Conservation (phyloP, 192 early-diverging fungal species). For the Geosiphon pyriformis region DNA sequence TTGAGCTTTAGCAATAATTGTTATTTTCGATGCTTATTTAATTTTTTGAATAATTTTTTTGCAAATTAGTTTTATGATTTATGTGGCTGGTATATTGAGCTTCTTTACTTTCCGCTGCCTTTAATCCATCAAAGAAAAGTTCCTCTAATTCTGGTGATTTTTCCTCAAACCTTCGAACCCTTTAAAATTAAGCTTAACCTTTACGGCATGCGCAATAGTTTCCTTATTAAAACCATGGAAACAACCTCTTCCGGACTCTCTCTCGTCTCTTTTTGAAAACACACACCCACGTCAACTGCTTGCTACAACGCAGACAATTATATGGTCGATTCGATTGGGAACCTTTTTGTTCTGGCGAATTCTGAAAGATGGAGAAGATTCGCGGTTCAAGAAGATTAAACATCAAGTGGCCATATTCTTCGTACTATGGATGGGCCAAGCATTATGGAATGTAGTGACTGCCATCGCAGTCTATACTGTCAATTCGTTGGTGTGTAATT, state of each 20-base stretch:
- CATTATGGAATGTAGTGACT: background rate
- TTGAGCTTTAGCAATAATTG: background rate
- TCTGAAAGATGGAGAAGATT: background rate
- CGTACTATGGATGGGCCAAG: background rate
- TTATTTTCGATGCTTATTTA: background rate
- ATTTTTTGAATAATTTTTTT: background rate
- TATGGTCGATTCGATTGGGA: background rate
- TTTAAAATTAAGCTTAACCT: background rate
- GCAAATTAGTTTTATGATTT: conserved; percentile 5
- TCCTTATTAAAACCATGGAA: background rate
- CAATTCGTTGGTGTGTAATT: background rate
- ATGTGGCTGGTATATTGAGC: background rate
- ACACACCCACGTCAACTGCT: background rate
- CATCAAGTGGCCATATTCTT: background rate
- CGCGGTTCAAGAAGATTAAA: background rate
- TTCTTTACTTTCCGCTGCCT: background rate
- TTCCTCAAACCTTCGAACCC: background rate
- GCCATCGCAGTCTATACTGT: background rate
- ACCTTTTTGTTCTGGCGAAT: background rate
- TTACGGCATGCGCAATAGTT: background rate
- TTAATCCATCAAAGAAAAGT: background rate
- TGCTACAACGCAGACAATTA: background rate
- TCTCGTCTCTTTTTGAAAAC: background rate
- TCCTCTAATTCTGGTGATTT: background rate
- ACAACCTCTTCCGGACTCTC: background rate